phyloP scores from a whole-genome alignment of 106 monocot species.

The Dactylorhiza incarnata region DNA sequence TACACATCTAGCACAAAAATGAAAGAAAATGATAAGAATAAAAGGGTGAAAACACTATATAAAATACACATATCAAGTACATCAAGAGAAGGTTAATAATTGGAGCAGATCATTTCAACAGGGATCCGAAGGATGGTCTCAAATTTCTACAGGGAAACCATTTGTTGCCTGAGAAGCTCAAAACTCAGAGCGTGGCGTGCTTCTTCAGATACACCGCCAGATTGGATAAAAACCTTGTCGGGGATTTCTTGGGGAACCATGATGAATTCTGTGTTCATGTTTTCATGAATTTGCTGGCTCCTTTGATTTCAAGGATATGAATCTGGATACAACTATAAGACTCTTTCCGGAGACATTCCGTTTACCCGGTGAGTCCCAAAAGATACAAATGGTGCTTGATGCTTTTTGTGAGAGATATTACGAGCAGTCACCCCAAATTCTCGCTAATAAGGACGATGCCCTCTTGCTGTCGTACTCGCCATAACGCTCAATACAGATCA shows the following conservation, averaged over 20 bases:
- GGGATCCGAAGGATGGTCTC: constrained; percentile 52
- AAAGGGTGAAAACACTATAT: no score
- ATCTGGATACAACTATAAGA: constrained; percentile 52
- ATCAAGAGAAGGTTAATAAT: constrained; percentile 50
- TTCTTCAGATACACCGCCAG: constrained; percentile 60
- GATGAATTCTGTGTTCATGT: constrained; percentile 64
- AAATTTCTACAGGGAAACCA: constrained; percentile 56
- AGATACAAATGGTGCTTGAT: constrained; percentile 66
- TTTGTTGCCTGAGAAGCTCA: constrained; percentile 63
- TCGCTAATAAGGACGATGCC: constrained; percentile 59
- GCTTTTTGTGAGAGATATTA: constrained; percentile 70
- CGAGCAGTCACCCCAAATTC: constrained; percentile 51
- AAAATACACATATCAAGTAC: no score
- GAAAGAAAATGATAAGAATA: no score
- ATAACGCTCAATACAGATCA: constrained; percentile 38
- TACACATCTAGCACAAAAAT: no score
- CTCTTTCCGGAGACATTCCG: constrained; percentile 61
- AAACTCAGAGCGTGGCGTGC: constrained; percentile 52
- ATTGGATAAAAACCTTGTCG: constrained; percentile 55
- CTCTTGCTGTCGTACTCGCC: constrained; percentile 49
- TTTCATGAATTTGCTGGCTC: constrained; percentile 57
- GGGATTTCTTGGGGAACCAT: constrained; percentile 65
- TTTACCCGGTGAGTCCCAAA: constrained; percentile 66
- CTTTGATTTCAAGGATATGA: constrained; percentile 63
- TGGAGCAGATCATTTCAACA: constrained; percentile 63